These are phyloP conservation scores for Seiridium cupressi DNA, from an alignment of 2,329 filamentous ascomycete genomes.

Conservation along the genomic window DNA sequence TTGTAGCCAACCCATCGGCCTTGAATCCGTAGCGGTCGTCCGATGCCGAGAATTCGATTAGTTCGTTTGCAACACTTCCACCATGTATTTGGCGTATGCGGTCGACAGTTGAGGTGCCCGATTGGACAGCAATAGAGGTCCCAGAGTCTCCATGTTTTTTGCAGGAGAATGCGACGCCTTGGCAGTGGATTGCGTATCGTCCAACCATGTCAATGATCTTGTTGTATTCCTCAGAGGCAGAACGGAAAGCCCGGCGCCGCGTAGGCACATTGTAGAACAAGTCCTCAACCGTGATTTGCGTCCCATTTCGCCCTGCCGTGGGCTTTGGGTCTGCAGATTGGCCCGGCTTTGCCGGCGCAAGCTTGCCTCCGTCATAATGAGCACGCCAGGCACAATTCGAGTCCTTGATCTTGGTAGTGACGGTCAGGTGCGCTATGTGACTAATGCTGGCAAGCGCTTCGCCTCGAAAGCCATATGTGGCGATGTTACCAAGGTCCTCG, in stretches of 20 bases:
- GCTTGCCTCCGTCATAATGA: slow-evolving; percentile 78
- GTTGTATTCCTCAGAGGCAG: slow-evolving; percentile 89
- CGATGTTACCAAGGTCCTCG: slow-evolving; percentile 85
- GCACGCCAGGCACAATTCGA: slow-evolving; percentile 90
- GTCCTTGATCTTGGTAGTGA: slow-evolving; percentile 89
- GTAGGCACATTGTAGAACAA: slow-evolving; percentile 96
- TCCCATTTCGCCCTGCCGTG: slow-evolving; percentile 82
- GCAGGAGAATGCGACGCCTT: slow-evolving; percentile 90
- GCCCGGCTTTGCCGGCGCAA: slow-evolving; percentile 82
- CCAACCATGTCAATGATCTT: slow-evolving; percentile 96
- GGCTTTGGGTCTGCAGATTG: slow-evolving; percentile 84
- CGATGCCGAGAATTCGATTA: slow-evolving; percentile 71
- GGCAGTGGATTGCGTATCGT: slow-evolving; percentile 88
- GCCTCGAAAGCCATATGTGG: slow-evolving; percentile 95
- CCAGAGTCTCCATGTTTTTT: slow-evolving; percentile 92
- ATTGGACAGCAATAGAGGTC: slow-evolving; percentile 76
- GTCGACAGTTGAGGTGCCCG: slow-evolving; percentile 70
- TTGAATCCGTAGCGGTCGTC: slow-evolving; percentile 83
- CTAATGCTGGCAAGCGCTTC: slow-evolving; percentile 97
- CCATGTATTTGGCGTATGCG: slow-evolving; percentile 91
- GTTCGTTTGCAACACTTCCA: slow-evolving; percentile 78
- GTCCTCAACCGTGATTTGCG: slow-evolving; percentile 95
- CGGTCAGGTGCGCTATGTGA: slow-evolving; percentile 92
- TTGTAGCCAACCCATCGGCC: slow-evolving; percentile 78
- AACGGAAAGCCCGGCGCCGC: slow-evolving; percentile 84